These are phyloP conservation scores for Nothophytophthora sp. DNA, from an alignment of 352 stramenopile species.

Conservation along the genomic window DNA sequence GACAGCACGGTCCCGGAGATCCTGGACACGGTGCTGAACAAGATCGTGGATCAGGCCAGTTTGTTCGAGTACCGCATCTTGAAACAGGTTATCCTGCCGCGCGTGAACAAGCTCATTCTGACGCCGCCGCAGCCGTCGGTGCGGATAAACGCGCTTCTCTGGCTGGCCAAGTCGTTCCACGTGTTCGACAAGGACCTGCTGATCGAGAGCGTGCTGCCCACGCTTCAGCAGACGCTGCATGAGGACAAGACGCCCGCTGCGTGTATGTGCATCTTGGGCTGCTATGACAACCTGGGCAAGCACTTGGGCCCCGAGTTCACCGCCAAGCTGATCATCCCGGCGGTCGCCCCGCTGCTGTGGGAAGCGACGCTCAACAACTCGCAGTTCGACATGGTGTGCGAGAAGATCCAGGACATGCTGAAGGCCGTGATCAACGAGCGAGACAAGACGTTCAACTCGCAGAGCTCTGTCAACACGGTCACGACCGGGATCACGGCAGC, in stretches of 20 bases:
- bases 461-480: slow-evolving; percentile 69
- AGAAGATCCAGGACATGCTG: slow-evolving; percentile 90
- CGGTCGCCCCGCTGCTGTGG: slow-evolving; percentile 80
- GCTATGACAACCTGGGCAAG: slow-evolving; percentile 90
- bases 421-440: slow-evolving; percentile 82
- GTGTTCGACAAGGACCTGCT: slow-evolving; percentile 89
- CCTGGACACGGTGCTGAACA: slow-evolving; percentile 86
- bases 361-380: slow-evolving; percentile 75
- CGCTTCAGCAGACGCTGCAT: slow-evolving; percentile 68
- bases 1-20: slow-evolving; percentile 88
- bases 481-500: slow-evolving; percentile 55
- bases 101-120: slow-evolving; percentile 87
- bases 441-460: slow-evolving; percentile 77
- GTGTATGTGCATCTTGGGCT: slow-evolving; percentile 88
- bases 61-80: slow-evolving; percentile 90
- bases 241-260: slow-evolving; percentile 83
- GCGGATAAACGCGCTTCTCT: slow-evolving; percentile 84
- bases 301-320: slow-evolving; percentile 81
- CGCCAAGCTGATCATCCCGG: slow-evolving; percentile 83
- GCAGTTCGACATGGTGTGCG: slow-evolving; percentile 86
- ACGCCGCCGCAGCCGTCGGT: slow-evolving; percentile 80
- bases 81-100: slow-evolving; percentile 85
- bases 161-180: slow-evolving; percentile 88
- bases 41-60: slow-evolving; percentile 86
- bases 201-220: slow-evolving; percentile 82